Evolutionary conservation across 2,329 filamentous ascomycete genomes (phyloP).

Genomic region (Curvularia eragrostidis): DNA sequence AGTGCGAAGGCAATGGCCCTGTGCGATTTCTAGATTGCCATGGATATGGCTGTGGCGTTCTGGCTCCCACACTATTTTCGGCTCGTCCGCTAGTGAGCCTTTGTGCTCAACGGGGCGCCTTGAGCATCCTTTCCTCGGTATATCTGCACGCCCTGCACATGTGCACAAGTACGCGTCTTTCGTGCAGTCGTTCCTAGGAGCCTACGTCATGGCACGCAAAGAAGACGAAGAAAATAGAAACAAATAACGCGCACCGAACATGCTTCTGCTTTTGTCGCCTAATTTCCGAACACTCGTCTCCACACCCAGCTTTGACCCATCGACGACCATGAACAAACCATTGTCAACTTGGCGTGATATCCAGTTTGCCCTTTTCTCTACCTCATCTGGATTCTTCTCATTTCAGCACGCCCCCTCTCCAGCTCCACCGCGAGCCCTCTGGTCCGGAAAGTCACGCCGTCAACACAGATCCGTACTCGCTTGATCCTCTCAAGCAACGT

Average conservation of each 20-base stretch:
- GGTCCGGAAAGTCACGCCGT: conserved; percentile 35
- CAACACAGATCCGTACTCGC: conserved; percentile 41
- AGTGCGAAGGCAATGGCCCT: conserved; percentile 12
- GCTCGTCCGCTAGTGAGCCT: neutral
- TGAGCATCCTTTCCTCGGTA: neutral
- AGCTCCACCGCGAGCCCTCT: conserved; percentile 42
- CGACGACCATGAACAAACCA: neutral
- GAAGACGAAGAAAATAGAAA: neutral
- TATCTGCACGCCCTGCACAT: neutral
- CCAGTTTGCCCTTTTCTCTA: conserved; percentile 8
- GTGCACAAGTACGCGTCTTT: neutral
- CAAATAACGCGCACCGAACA: neutral
- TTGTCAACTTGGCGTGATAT: neutral
- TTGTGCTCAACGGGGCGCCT: neutral
- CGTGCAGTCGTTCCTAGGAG: neutral
- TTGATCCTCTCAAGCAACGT: conserved; percentile 39
- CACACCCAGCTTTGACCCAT: neutral
- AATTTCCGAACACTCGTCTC: conserved; percentile 2
- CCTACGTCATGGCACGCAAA: neutral
- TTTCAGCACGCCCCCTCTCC: conserved; percentile 41
- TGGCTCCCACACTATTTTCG: conserved; percentile 1
- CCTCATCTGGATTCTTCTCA: conserved; percentile 36
- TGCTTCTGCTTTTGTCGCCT: neutral
- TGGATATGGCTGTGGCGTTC: conserved; percentile 10
- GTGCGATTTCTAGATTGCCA: conserved; percentile 12